A percentile compares a stretch with the other conserved stretches of the same genome.
Evolutionary conservation across 495 filamentous ascomycete genomes (phyloP).

Genomic region (Xylaria flabelliformis): DNA sequence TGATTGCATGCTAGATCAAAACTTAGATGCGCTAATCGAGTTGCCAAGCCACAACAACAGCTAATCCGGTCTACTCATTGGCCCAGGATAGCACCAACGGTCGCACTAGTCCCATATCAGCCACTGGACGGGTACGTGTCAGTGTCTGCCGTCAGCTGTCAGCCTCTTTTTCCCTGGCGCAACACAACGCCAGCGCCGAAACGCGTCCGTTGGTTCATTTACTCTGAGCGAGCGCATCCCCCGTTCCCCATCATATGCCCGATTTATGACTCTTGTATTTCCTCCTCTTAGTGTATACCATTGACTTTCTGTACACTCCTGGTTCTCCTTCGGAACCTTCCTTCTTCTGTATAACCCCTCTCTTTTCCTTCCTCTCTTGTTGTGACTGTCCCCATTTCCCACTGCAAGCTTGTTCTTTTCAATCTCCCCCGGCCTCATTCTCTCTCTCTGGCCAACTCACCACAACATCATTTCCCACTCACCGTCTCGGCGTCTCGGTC

Average conservation of each 20-base stretch:
- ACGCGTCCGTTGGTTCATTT: conserved; percentile 22
- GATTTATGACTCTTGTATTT: conserved; percentile 15
- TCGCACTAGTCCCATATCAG: conserved; percentile 2
- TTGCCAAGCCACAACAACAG: conserved; percentile 6
- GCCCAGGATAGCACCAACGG: background rate
- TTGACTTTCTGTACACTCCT: background rate
- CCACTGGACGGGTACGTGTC: conserved; percentile 17
- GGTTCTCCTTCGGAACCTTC: background rate
- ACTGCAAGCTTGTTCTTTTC: background rate
- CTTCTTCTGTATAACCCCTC: conserved; percentile 9
- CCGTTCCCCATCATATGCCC: conserved; percentile 6
- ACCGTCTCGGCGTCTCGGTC: conserved; percentile 22
- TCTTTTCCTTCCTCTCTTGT: background rate
- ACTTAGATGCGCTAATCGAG: conserved; percentile 1
- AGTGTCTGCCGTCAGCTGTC: conserved; percentile 11
- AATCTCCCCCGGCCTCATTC: background rate
- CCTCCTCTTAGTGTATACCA: conserved; percentile 9
- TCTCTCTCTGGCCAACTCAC: background rate
- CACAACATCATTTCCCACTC: conserved; percentile 9
- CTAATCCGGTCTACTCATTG: background rate
- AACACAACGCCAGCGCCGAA: conserved; percentile 23
- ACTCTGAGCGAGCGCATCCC: conserved; percentile 22
- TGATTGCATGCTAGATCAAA: background rate
- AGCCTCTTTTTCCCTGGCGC: conserved; percentile 13
- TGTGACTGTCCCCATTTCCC: background rate